Evolutionary conservation across 805 yeast genomes (phyloP).

Genomic region (Metschnikowia lunata): DNA sequence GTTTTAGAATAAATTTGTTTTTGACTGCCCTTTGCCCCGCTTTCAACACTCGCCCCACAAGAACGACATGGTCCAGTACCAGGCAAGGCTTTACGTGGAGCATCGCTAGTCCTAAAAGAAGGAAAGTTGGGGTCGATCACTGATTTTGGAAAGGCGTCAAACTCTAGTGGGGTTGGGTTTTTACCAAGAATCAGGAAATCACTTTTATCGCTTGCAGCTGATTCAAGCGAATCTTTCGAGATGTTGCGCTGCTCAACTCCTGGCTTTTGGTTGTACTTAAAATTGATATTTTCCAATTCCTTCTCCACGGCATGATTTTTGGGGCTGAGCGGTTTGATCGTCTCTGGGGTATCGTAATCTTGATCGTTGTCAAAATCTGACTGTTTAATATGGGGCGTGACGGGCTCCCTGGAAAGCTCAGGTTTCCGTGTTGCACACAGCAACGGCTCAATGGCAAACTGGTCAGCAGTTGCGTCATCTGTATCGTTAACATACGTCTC

Average conservation of each 20-base stretch:
- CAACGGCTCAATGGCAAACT: not conserved
- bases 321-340: slow-evolving; percentile 32
- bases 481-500: slow-evolving; percentile 5
- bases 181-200: slow-evolving; percentile 15
- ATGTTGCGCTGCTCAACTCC: not conserved
- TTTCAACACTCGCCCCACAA: slow-evolving; percentile 52
- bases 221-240: not conserved
- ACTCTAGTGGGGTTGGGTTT: slow-evolving; percentile 15
- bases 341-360: slow-evolving; percentile 14
- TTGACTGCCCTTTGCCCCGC: slow-evolving; percentile 30
- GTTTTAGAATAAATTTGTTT: slow-evolving; percentile 82
- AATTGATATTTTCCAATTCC: slow-evolving; percentile 29
- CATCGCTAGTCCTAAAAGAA: slow-evolving; percentile 11
- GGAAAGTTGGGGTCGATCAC: slow-evolving; percentile 14
- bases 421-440: not conserved
- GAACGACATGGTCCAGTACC: slow-evolving; percentile 82
- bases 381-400: slow-evolving; percentile 8
- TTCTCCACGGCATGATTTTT: slow-evolving; percentile 30
- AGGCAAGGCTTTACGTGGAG: slow-evolving; percentile 33
- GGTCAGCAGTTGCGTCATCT: not conserved
- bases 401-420: slow-evolving; percentile 2
- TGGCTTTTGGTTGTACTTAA: slow-evolving; percentile 8
- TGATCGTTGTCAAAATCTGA: slow-evolving; percentile 1
- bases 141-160: slow-evolving; percentile 18
- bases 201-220: not conserved